Conservation (phyloP, 176 grass and related monocot species). For the Paspalum notatum region DNA sequence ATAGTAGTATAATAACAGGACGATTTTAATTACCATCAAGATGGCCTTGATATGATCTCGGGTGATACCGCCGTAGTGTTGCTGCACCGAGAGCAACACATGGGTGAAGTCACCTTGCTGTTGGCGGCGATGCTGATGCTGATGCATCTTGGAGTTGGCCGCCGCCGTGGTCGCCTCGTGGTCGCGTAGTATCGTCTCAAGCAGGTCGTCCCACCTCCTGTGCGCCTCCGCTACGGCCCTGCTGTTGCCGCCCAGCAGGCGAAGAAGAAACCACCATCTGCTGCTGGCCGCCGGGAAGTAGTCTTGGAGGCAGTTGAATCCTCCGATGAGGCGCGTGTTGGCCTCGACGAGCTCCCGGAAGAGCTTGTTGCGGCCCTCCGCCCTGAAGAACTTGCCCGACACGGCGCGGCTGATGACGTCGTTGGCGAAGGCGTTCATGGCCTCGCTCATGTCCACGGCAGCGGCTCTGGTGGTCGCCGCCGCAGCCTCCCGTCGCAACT, state of each 20-base stretch:
- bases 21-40: too few relatives aligned
- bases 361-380: not conserved
- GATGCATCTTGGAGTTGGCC: too few relatives aligned
- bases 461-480: too few relatives aligned
- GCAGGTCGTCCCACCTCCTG: not conserved
- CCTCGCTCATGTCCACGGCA: constrained; percentile 42
- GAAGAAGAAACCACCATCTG: too few relatives aligned
- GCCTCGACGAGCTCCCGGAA: not conserved
- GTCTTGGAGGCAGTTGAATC: not conserved
- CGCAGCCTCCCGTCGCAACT: not conserved
- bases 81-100: not conserved
- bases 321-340: not conserved
- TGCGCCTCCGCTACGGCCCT: not conserved
- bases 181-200: not conserved
- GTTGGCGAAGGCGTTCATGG: constrained; percentile 19
- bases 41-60: not conserved
- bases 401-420: not conserved
- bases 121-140: not conserved
- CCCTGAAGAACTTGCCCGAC: not conserved
- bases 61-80: not conserved
- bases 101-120: not conserved
- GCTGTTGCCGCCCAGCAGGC: too few relatives aligned
- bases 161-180: not conserved
- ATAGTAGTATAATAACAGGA: too few relatives aligned
- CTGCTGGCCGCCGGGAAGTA: not conserved